Conservation (phyloP, 2,329 filamentous ascomycete genomes). For the Penicillium aurantiogriseum region DNA sequence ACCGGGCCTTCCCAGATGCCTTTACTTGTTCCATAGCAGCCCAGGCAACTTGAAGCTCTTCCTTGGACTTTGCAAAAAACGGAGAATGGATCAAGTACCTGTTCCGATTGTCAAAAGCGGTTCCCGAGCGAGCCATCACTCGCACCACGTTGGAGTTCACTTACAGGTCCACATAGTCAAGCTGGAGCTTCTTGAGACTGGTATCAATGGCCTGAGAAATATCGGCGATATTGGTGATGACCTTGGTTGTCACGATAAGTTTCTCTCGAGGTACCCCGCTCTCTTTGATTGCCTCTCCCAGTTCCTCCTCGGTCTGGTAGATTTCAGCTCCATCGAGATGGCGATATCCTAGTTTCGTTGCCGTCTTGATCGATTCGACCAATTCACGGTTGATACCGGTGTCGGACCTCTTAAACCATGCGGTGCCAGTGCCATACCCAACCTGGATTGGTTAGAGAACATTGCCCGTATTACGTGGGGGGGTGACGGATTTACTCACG, state of each 20-base stretch:
- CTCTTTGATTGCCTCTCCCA: conserved; percentile 51
- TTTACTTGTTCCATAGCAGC: conserved; percentile 59
- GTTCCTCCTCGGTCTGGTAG: conserved; percentile 51
- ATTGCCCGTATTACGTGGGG: background rate
- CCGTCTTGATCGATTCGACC: conserved; percentile 56
- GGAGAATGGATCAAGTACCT: conserved; percentile 63
- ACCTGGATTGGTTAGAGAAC: conserved; percentile 41
- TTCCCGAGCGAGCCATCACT: background rate
- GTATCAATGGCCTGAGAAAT: conserved; percentile 55
- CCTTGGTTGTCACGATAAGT: conserved; percentile 58
- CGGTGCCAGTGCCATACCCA: conserved; percentile 63
- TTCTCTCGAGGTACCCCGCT: conserved; percentile 47
- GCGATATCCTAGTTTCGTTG: conserved; percentile 58
- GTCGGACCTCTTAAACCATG: conserved; percentile 59
- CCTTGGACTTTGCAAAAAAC: conserved; percentile 55
- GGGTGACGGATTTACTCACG: conserved; percentile 35
- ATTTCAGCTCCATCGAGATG: conserved; percentile 64
- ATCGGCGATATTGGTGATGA: conserved; percentile 52
- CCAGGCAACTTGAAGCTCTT: conserved; percentile 59
- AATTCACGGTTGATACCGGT: conserved; percentile 52
- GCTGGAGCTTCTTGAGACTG: conserved; percentile 59
- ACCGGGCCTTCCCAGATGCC: conserved; percentile 56
- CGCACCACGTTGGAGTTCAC: conserved; percentile 15
- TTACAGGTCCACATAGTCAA: conserved; percentile 63
- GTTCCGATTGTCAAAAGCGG: background rate